Base-by-base conservation (phyloP, 2,329 filamentous ascomycete species). In the Chalaropsis thielavioides region DNA sequence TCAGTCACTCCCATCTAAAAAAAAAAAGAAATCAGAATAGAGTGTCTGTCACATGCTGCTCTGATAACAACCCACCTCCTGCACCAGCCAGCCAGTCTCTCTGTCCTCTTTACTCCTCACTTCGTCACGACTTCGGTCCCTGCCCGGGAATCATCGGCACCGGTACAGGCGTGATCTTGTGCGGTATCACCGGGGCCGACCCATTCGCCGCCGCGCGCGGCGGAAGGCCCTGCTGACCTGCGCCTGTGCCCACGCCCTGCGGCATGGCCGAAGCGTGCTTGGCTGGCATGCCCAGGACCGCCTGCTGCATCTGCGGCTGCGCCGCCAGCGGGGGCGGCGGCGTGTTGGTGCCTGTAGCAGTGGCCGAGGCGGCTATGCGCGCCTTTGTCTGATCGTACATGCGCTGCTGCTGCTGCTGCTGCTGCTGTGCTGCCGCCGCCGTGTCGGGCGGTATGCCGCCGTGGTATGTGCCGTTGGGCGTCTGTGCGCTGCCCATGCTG, bases 361-460 rank as follows among this genome's bases (percentile, higher is more conserved):
- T 24, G 0, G 77, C 77, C 59, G 59, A 61, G 15, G 59, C 38
- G 38, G 77, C 77, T 15, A 77, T 75, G 31, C 78, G 72, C 2
- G 78, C 79, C 64, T 79, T 78, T 7, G 79, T 78, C 70, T 81
- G 79, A 63, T 81, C 79, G 70, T 80, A 72, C 59, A 80, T 76
- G 64, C 78, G 76, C 69, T 79, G 77, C 69, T 81, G 79, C 66
- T 80, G 78, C 17, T 76, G 75, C 68, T 80, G 77, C 44, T 38
- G 35, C 35, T 31, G 31, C 3, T 31, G 31, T 6, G 31, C 31
- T 76, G 75, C 70, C 80, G 79, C 59, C 0, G 46, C 40, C 15
- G 41, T 19, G 35, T 65, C 58, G 17, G 49, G 49, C 5, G 40
- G 44, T 24, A 65, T 62, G 5, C 58, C 49, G 22, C 58, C 59